phyloP scores from a whole-genome alignment of 2,329 filamentous ascomycete species.

The Paracorniculantispora psalliotae region DNA sequence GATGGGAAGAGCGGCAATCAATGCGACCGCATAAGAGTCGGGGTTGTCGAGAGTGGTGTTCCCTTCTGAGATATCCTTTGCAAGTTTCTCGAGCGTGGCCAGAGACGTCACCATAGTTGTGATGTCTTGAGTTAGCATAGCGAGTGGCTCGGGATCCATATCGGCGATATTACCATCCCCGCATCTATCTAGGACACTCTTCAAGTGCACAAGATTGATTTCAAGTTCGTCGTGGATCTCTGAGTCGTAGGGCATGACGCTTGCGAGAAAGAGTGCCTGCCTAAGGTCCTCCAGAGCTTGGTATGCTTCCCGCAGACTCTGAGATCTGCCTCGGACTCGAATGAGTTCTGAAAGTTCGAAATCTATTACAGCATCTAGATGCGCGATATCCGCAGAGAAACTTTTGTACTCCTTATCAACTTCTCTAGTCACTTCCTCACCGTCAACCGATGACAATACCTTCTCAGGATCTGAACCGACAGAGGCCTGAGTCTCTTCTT shows the following conservation, averaged over 20 bases:
- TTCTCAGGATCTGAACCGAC: not conserved
- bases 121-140: not conserved
- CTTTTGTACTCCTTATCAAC: not conserved
- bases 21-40: no score
- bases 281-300: not conserved
- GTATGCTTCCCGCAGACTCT: not conserved
- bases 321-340: not conserved
- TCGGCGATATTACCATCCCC: not conserved
- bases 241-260: not conserved
- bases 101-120: not conserved
- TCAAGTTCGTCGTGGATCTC: not conserved
- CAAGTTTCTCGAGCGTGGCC: not conserved
- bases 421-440: not conserved
- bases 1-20: slow-evolving; percentile 22
- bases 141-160: not conserved
- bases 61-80: no score
- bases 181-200: not conserved
- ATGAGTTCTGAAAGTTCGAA: not conserved
- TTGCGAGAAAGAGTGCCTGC: not conserved
- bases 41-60: no score
- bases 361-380: not conserved
- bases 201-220: not conserved
- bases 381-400: not conserved
- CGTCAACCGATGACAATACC: not conserved
- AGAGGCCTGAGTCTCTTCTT: not conserved